phyloP scores from a whole-genome alignment of 345 rosid species.

The Populus euphratica region DNA sequence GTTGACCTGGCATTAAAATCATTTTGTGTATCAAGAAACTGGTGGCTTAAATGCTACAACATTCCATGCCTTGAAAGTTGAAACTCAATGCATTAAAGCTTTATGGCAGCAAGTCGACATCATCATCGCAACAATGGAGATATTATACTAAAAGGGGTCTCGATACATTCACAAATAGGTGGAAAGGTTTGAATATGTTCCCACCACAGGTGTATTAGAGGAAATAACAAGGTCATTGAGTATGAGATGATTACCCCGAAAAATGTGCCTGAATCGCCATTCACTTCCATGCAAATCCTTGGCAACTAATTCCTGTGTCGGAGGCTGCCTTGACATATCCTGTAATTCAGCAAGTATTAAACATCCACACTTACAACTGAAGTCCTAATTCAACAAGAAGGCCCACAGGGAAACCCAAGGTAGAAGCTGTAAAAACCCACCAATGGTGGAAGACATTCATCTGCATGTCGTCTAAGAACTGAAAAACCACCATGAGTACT shows the following conservation, averaged over 20 bases:
- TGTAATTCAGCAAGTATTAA: conserved; percentile 11
- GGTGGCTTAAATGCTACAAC: background rate
- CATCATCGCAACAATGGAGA: background rate
- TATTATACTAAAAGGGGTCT: background rate
- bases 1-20: conserved; percentile 47
- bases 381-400: background rate
- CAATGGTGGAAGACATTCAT: conserved; percentile 62
- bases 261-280: conserved; percentile 62
- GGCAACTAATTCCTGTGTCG: conserved; percentile 59
- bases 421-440: conserved; percentile 24
- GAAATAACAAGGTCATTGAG: background rate
- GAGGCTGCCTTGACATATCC: conserved; percentile 68
- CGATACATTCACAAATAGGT: background rate
- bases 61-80: background rate
- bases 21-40: background rate
- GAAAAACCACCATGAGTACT: conserved; percentile 74
- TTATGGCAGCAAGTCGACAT: background rate
- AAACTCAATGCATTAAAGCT: background rate
- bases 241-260: conserved; percentile 32
- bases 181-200: background rate
- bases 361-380: background rate
- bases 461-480: conserved; percentile 57
- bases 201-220: background rate
- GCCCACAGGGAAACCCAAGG: background rate
- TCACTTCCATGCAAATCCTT: conserved; percentile 62